Evolutionary conservation across 192 early-diverging fungal genomes (phyloP).

Genomic region (Geranomyces variabilis): DNA sequence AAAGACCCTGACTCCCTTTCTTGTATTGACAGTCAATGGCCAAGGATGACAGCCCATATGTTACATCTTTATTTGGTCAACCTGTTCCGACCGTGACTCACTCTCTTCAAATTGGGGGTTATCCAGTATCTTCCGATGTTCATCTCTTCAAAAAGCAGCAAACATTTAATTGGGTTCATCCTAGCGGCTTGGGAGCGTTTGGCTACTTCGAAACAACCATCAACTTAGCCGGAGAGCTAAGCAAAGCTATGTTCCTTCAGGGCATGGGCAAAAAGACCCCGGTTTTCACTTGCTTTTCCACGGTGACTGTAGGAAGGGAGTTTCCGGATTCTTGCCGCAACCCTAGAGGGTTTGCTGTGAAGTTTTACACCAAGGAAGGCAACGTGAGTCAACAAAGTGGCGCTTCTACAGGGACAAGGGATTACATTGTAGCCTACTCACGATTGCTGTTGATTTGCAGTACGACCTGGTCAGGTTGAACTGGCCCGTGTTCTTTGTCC

Average conservation of each 20-base stretch:
- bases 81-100: not conserved
- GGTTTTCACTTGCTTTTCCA: not conserved
- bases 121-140: conserved; percentile 14
- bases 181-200: conserved; percentile 12
- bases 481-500: conserved; percentile 8
- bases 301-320: conserved; percentile 13
- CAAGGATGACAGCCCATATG: conserved; percentile 16
- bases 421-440: no score
- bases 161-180: conserved; percentile 17
- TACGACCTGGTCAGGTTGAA: conserved; percentile 7
- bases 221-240: not conserved
- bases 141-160: conserved; percentile 4
- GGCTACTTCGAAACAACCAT: conserved; percentile 10
- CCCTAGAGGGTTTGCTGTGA: not conserved
- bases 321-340: not conserved
- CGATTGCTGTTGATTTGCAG: not conserved
- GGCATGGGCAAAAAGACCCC: conserved; percentile 6
- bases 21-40: not conserved
- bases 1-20: not conserved
- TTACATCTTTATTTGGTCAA: not conserved
- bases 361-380: conserved; percentile 6
- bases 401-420: not conserved
- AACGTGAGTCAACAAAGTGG: not conserved
- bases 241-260: conserved; percentile 10
- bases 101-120: conserved; percentile 8